Conservation (phyloP, 1,284 basidiomycete species). For the Ceratorhiza oryzae-sativae region DNA sequence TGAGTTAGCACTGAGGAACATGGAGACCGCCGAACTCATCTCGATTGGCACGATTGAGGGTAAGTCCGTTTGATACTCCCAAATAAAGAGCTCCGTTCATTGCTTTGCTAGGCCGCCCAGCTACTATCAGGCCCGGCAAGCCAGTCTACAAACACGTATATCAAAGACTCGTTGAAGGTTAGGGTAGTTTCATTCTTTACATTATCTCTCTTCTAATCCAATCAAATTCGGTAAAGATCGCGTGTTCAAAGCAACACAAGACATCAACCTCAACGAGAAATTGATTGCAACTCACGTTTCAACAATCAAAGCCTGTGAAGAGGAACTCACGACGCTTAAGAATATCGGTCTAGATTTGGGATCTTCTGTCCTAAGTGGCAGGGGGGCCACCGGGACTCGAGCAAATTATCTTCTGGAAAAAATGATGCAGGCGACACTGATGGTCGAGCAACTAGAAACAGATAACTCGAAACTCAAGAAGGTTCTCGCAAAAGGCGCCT, state of each 20-base stretch:
- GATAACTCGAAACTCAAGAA: constrained; percentile 74
- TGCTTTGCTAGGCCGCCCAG: constrained; percentile 72
- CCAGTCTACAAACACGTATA: constrained; percentile 91
- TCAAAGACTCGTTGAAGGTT: constrained; percentile 77
- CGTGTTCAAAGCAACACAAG: constrained; percentile 82
- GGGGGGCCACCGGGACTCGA: constrained; percentile 66
- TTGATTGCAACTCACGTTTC: constrained; percentile 71
- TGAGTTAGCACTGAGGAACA: constrained; percentile 77
- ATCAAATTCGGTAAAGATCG: constrained; percentile 59
- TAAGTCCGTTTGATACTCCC: constrained; percentile 47
- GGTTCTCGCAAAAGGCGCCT: constrained; percentile 49
- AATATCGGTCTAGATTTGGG: constrained; percentile 61
- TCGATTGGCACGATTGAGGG: constrained; percentile 79
- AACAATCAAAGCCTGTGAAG: constrained; percentile 74
- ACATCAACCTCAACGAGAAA: constrained; percentile 79
- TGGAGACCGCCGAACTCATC: constrained; percentile 93
- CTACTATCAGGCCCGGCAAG: constrained; percentile 85
- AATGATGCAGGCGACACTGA: constrained; percentile 72
- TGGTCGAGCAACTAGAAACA: constrained; percentile 71
- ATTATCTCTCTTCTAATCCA: constrained; percentile 12
- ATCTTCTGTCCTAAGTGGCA: constrained; percentile 53
- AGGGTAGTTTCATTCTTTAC: constrained; percentile 25
- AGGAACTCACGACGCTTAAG: constrained; percentile 73
- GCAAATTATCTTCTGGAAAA: constrained; percentile 75
- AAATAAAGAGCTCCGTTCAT: constrained; percentile 12